Evolutionary conservation across 23 red algal genomes (phyloP), one percentile per base, ranked within the genome.

Genomic region (Gracilaria caudata): DNA sequence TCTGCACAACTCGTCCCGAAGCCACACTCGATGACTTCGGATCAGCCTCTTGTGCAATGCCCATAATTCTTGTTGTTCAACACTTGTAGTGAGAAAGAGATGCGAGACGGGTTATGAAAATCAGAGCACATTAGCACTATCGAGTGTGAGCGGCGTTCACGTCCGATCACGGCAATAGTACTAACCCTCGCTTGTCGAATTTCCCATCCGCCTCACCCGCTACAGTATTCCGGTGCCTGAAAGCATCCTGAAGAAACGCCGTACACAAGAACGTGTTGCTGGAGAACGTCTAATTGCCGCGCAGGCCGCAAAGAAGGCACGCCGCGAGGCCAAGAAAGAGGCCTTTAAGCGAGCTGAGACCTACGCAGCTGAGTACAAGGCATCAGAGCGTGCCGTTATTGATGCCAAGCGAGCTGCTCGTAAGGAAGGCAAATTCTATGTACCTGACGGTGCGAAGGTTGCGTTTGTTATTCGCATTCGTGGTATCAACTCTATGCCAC

Each of bases 401-500:
- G 92, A 99, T 51, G 86, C 92, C 25, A 94, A 92, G 74, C 89
- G 94, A 24, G 57, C 82, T 17, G 93, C 97, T 23, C 84, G 87
- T 28, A 87, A 83, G 49, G 97, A 95, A 66, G 94, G 94, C 53
- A 95, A 95, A 80, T 94, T 99, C 88, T 99, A 96, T 55, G 97
- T 99, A 17, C 97, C 97, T 1, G 93, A 75, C 0, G 97, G 90
- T 43, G 93, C 92, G 2, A 99, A 99, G 88, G 91, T 99, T 34
- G 97, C 92, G 0, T 99, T 99, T 88, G 97, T 94, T 4, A 81
- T 99, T 30, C 88, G 97, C 25, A 99, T 99, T 70, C 68, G 92
- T 35, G 97, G 97, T 94, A 99, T 99, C 78, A 88, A 92, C 74
- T 90, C 89, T 16, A 88, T 99, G 81, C 83, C 93, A 35, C 97